A percentile compares a stretch with the other conserved stretches of the same genome.
Conservation (phyloP, 169 alveolate species). For the Plasmodium gonderi region DNA sequence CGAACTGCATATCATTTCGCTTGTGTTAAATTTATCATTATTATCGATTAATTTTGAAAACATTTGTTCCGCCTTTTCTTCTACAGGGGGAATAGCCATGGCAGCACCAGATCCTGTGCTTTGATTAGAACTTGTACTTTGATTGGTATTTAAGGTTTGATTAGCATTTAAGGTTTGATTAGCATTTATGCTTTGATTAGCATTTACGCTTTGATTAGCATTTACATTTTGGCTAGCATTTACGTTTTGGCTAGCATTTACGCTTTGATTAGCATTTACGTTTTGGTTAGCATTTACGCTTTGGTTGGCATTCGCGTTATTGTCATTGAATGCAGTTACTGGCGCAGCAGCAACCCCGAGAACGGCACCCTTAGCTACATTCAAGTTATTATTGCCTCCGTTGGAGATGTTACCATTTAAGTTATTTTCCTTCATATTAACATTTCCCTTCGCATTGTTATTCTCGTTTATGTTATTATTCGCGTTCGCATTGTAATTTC, state of each 20-base stretch:
- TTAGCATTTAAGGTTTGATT: too few relatives aligned
- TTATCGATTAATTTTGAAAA: slow-evolving; percentile 24
- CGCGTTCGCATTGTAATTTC: neutral
- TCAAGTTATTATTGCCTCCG: slow-evolving; percentile 3
- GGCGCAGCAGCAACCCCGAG: slow-evolving; percentile 11
- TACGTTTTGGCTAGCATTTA: too few relatives aligned
- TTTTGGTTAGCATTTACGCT: neutral
- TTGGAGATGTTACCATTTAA: neutral
- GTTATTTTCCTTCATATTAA: neutral
- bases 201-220: neutral
- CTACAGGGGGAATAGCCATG: slow-evolving; percentile 2
- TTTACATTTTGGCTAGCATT: neutral
- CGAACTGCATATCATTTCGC: slow-evolving; percentile 66
- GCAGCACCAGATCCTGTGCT: neutral
- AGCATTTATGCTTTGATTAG: neutral
- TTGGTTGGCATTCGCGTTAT: slow-evolving; percentile 19
- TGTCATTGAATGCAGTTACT: neutral
- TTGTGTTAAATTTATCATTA: slow-evolving; percentile 42
- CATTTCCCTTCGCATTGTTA: neutral
- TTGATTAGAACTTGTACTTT: neutral
- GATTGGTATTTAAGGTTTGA: too few relatives aligned
- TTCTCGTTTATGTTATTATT: neutral
- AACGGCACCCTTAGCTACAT: neutral
- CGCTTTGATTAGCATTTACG: neutral
- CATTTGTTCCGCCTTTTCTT: neutral